Percentiles rank a stretch among this genome's conserved stretches.
phyloP scores from a whole-genome alignment of 257 asterid species.

The Ophiorrhiza pumila region DNA sequence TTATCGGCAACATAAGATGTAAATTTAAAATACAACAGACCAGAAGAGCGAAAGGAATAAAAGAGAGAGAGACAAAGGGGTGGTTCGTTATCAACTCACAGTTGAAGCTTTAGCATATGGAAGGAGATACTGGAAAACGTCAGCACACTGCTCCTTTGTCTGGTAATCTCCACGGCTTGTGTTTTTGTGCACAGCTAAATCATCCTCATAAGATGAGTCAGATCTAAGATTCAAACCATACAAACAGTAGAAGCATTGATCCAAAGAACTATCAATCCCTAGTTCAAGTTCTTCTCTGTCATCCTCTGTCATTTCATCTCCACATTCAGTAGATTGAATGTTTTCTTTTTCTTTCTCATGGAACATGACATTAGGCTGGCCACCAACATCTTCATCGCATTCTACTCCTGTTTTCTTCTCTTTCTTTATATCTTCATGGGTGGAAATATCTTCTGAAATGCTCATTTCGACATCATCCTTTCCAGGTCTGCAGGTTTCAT shows the following conservation, averaged over 20 bases:
- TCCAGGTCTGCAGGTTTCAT: conserved; percentile 26
- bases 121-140: conserved; percentile 86
- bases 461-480: conserved; percentile 35
- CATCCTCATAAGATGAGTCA: conserved; percentile 90
- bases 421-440: conserved; percentile 28
- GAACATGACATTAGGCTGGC: conserved; percentile 32
- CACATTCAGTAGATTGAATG: conserved; percentile 34
- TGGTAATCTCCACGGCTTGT: conserved; percentile 96
- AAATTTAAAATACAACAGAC: conserved; percentile 3
- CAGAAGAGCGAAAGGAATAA: not conserved
- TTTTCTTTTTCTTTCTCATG: conserved; percentile 29
- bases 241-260: conserved; percentile 93
- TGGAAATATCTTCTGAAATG: conserved; percentile 36
- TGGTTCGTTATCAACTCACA: conserved; percentile 43
- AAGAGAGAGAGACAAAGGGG: conserved; percentile 17
- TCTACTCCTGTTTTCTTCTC: conserved; percentile 36
- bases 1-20: conserved; percentile 20
- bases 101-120: conserved; percentile 96
- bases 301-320: conserved; percentile 61
- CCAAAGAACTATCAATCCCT: conserved; percentile 77
- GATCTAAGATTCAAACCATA: conserved; percentile 89
- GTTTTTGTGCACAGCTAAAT: conserved; percentile 77
- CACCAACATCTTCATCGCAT: conserved; percentile 31
- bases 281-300: conserved; percentile 91
- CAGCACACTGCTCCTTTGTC: conserved; percentile 98